A percentile compares a stretch with the other conserved stretches of the same genome.
These are phyloP conservation scores for Calonectria henricotiae DNA, from an alignment of 2,329 filamentous ascomycete species.

Conservation along the genomic window DNA sequence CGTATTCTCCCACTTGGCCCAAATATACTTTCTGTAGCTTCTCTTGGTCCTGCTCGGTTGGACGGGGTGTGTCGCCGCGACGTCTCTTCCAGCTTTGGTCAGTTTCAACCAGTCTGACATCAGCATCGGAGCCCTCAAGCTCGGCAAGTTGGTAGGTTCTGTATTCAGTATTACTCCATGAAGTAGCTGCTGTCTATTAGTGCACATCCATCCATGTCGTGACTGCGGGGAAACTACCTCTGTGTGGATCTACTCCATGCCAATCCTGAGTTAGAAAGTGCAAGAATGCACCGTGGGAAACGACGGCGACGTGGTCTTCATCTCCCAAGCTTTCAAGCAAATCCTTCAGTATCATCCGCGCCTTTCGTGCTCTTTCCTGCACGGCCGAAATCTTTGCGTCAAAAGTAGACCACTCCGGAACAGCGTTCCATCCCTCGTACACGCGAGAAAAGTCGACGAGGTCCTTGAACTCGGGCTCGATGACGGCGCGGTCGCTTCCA, in stretches of 20 bases:
- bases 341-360: constrained; percentile 25
- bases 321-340: constrained; percentile 7
- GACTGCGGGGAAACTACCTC: constrained; percentile 5
- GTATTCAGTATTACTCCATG: constrained; percentile 30
- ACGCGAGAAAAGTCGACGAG: constrained; percentile 20
- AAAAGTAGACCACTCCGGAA: constrained; percentile 23
- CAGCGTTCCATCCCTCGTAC: constrained; percentile 31
- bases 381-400: constrained; percentile 2
- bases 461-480: constrained; percentile 25
- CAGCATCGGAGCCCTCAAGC: background rate
- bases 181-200: constrained; percentile 11
- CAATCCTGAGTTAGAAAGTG: constrained; percentile 33
- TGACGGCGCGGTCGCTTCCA: constrained; percentile 13
- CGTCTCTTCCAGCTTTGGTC: constrained; percentile 28
- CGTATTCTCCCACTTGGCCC: constrained; percentile 16
- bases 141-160: constrained; percentile 27
- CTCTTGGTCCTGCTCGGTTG: constrained; percentile 24
- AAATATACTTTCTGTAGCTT: constrained; percentile 6
- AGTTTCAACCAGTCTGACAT: constrained; percentile 24
- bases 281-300: constrained; percentile 34
- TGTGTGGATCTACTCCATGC: constrained; percentile 25
- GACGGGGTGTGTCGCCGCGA: constrained; percentile 7
- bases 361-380: constrained; percentile 13
- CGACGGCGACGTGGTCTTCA: constrained; percentile 29
- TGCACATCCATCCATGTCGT: background rate